Evolutionary conservation across 2,329 filamentous ascomycete genomes (phyloP).

Genomic region (Penicillium sp.): DNA sequence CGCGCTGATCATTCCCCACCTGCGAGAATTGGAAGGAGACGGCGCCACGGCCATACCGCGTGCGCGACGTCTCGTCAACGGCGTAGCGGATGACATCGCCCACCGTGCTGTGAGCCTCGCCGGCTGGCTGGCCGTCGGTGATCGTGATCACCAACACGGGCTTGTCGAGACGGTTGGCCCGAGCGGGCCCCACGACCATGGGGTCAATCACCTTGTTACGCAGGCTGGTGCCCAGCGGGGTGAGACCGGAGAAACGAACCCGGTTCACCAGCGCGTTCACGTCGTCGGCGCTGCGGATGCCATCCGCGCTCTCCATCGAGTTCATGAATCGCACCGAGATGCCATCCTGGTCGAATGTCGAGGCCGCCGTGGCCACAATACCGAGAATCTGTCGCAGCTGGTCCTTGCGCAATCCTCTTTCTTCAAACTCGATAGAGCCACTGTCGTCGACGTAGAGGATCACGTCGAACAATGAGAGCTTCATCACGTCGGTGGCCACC

Average conservation of each 20-base stretch:
- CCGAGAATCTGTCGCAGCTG: constrained; percentile 63
- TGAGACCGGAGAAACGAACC: constrained; percentile 64
- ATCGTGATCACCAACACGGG: constrained; percentile 64
- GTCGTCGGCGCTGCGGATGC: constrained; percentile 57
- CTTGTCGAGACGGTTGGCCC: constrained; percentile 56
- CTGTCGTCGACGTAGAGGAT: constrained; percentile 66
- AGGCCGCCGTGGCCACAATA: constrained; percentile 62
- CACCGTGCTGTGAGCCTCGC: constrained; percentile 57
- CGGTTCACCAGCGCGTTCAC: constrained; percentile 57
- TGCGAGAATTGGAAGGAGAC: constrained; percentile 67
- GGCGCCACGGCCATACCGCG: constrained; percentile 57
- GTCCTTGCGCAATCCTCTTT: constrained; percentile 64
- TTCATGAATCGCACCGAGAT: constrained; percentile 71
- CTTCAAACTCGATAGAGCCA: constrained; percentile 67
- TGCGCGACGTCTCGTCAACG: constrained; percentile 49
- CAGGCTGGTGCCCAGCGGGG: constrained; percentile 63
- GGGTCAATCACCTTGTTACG: constrained; percentile 62
- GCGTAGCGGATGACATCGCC: constrained; percentile 58
- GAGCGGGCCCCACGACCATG: constrained; percentile 55
- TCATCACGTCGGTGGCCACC: constrained; percentile 62
- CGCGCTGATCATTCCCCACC: constrained; percentile 64
- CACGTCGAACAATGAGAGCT: constrained; percentile 61
- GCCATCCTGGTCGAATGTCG: constrained; percentile 67
- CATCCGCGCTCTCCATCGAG: constrained; percentile 52
- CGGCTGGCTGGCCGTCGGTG: constrained; percentile 64